A percentile compares a stretch with the other conserved stretches of the same genome.
Evolutionary conservation across 495 filamentous ascomycete species (phyloP).

Genomic region (Hyaloscypha finlandica): DNA sequence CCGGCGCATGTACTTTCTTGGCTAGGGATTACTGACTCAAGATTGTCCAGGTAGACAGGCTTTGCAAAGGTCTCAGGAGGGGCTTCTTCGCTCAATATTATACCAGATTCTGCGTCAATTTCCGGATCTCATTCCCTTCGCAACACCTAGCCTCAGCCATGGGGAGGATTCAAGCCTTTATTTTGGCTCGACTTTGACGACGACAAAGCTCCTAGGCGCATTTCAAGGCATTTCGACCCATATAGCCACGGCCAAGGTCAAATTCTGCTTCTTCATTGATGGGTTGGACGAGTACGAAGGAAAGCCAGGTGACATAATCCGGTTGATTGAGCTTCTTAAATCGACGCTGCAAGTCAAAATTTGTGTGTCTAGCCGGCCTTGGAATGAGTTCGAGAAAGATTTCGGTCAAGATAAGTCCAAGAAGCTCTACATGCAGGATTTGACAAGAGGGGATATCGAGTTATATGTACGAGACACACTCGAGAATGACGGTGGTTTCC

Average conservation of each 20-base stretch:
- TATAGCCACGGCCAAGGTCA: conserved; percentile 7
- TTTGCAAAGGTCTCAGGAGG: not conserved
- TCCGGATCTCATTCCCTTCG: conserved; percentile 2
- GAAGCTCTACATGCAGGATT: conserved; percentile 26
- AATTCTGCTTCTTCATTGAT: conserved; percentile 47
- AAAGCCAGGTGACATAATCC: conserved; percentile 34
- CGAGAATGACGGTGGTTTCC: not conserved
- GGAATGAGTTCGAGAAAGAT: conserved; percentile 41
- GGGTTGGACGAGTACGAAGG: conserved; percentile 37
- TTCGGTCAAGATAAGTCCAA: conserved; percentile 5
- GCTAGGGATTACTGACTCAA: too few species aligned
- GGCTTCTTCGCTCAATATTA: conserved; percentile 19
- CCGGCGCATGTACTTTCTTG: too few species aligned
- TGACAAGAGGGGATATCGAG: conserved; percentile 18
- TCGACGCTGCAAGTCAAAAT: conserved; percentile 41
- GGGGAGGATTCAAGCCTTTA: not conserved
- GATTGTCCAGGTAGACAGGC: too few species aligned
- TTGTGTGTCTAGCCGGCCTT: conserved; percentile 53
- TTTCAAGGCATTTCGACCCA: conserved; percentile 22
- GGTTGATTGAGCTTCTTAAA: conserved; percentile 18
- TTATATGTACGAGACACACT: conserved; percentile 15
- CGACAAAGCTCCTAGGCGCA: not conserved
- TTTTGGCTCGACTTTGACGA: not conserved
- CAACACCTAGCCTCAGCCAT: not conserved
- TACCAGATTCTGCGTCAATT: conserved; percentile 38